These are phyloP conservation scores for Pseudocercospora macadamiae DNA, from an alignment of 2,329 filamentous ascomycete species.

Conservation along the genomic window DNA sequence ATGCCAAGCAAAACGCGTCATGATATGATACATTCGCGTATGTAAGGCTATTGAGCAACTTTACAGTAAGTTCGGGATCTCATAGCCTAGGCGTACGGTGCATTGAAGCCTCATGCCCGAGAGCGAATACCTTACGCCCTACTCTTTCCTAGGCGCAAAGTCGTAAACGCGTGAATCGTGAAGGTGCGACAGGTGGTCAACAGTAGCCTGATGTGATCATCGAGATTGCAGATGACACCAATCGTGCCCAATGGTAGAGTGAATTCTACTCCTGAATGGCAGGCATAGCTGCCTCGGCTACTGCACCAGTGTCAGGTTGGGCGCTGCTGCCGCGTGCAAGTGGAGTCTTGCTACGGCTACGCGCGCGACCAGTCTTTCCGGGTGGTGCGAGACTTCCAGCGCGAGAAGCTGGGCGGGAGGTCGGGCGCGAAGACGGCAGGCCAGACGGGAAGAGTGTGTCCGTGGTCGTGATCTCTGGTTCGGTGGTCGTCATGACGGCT, in stretches of 20 bases:
- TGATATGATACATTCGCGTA: too few relatives aligned
- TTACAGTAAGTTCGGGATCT: too few relatives aligned
- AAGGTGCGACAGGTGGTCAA: too few relatives aligned
- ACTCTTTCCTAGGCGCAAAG: too few relatives aligned
- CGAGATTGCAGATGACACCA: not conserved
- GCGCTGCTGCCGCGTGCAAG: slow-evolving; percentile 18
- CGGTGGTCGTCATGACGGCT: slow-evolving; percentile 10
- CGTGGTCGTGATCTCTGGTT: slow-evolving; percentile 16
- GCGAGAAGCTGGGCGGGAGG: slow-evolving; percentile 22
- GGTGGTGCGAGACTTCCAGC: slow-evolving; percentile 18
- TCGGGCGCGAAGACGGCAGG: slow-evolving; percentile 17
- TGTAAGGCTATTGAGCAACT: too few relatives aligned
- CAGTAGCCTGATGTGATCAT: too few relatives aligned
- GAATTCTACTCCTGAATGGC: slow-evolving; percentile 4
- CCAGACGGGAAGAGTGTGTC: slow-evolving; percentile 19
- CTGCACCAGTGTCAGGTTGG: not conserved
- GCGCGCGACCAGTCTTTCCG: slow-evolving; percentile 3
- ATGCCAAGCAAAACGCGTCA: too few relatives aligned
- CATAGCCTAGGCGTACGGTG: too few relatives aligned
- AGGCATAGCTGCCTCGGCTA: slow-evolving; percentile 5
- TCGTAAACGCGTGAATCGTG: too few relatives aligned
- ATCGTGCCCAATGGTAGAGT: not conserved
- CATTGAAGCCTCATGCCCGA: too few relatives aligned
- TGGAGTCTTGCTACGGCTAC: slow-evolving; percentile 23
- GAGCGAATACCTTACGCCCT: too few relatives aligned